Evolutionary conservation across 169 alveolate genomes (phyloP).

Genomic region (Plasmodium ovale): DNA sequence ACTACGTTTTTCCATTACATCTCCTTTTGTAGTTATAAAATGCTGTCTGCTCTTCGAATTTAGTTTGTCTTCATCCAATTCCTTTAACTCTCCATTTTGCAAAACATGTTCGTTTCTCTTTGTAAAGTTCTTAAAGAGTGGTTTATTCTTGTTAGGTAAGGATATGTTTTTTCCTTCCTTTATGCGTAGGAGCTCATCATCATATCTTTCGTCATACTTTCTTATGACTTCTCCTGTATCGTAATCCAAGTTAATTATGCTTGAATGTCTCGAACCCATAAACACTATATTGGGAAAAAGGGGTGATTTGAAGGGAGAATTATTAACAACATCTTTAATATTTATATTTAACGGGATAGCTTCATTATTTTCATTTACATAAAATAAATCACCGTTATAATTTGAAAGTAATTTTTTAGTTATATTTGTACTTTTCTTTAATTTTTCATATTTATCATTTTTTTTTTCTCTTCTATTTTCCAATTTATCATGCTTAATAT

Average conservation of each 20-base stretch:
- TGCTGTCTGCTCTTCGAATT: background rate
- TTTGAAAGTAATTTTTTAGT: conserved; percentile 49
- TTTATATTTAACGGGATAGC: conserved; percentile 80
- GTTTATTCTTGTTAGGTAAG: conserved; percentile 10
- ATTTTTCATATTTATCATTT: conserved; percentile 11
- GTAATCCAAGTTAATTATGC: conserved; percentile 76
- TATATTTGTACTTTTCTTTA: conserved; percentile 20
- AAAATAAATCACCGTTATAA: conserved; percentile 81
- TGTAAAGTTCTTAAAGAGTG: background rate
- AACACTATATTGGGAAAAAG: conserved; percentile 83
- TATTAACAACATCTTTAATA: conserved; percentile 85
- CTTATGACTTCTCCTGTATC: conserved; percentile 62
- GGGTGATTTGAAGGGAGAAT: conserved; percentile 85
- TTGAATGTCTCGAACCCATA: conserved; percentile 82
- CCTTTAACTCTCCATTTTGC: background rate
- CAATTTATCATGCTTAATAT: no score
- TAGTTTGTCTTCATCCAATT: background rate
- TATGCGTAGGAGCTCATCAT: conserved; percentile 5
- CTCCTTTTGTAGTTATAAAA: background rate
- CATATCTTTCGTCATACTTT: conserved; percentile 43
- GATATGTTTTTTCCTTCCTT: conserved; percentile 5
- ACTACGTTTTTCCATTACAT: no score
- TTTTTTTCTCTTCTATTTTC: no score
- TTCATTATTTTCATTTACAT: conserved; percentile 80
- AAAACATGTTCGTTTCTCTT: background rate